Base-by-base conservation (phyloP, 352 stramenopile genomes). In the Halophytophthora polymorphica region DNA sequence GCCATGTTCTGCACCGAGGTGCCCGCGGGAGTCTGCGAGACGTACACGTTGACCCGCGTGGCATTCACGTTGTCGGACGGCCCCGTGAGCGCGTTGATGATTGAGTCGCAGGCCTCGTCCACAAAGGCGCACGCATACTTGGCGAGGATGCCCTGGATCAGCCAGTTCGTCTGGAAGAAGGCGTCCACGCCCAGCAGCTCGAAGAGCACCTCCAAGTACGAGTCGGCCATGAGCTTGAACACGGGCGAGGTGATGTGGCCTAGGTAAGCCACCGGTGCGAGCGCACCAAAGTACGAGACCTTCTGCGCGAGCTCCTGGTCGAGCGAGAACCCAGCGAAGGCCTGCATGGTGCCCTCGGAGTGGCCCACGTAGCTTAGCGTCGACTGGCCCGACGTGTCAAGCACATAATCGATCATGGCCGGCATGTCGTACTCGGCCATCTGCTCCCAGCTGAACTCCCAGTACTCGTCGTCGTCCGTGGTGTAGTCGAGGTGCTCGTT, bases 391-490 rank as follows among this genome's bases (percentile, higher is more conserved):
- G 73, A 71, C 3, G 51, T 43, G 10, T 53, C 48, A 13, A 81
- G 36, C 1, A 68, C 59, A 42, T 77, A 72, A 17, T 69, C 64
- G 40, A 82, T 55, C 66, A 78, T 77, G 6, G 67, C 69, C 19
- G 64, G 73, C 25, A 84, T 44, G 39, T 84, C 73, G 29, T 61
- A 69, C 17, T 68, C 69, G 43, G 56, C 70, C 70, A 84, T 82
- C 14, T 84, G 52, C 35, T 77, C 67, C 68, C 67, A 82, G 18
- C 50, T 70, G 42, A 79, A 84, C 22, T 84, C 65, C 70, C 73
- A 84, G 58, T 79, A 84, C 37, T 39, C 41, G 7, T 60, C 31
- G 42, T 75, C 62, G 12, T 53, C 45, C 3, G 49, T 61, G 12
- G 55, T 48, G 45, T 73, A 77, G 39, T 77, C 57, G 18, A 77